Base-by-base conservation (phyloP, 495 filamentous ascomycete genomes). In the Jackrogersella minutella region DNA sequence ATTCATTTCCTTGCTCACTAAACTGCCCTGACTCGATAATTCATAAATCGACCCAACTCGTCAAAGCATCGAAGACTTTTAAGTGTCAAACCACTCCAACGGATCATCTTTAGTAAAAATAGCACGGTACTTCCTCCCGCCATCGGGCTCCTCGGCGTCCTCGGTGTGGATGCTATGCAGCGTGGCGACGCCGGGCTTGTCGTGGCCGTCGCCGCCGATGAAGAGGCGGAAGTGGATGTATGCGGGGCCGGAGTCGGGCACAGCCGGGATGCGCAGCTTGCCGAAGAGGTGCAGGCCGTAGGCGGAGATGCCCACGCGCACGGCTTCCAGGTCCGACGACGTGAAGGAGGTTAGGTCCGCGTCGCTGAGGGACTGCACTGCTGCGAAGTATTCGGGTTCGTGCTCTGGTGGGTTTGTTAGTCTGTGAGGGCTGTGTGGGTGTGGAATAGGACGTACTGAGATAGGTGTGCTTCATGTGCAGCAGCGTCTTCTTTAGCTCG, bases 61-160 rank as follows among this genome's bases (percentile, higher is more conserved):
- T 11, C 11, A 0, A 11, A n/a, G n/a, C n/a, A 11, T 17, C 11
- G 14, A 36, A 10, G 13, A 6, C 19, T 2, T 17, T 51, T 69
- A 87, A 17, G 82, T 81, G 51, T 88, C 84, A 70, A 87, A 86
- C 82, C 83, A 86, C 63, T 84, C 82, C 30, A 87, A 73, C 14
- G 73, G 62, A 66, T 87, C 85, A 10, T 78, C 72, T 73, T 82
- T 78, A 13, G 70, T 74, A 62, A 86, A 81, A 53, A 87, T 81
- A 2, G 84, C 85, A 9, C 80, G 77, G 69, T 80, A 87, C 16
- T 41, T 76, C 34, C 77, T 80, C 31, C 73, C 74, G 1, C 82
- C 82, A 52, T 76, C 79, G 2, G 65, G 62, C 19, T 77, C 76
- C 40, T 82, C 82, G 37, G 71, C 73, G 62, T 84, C 80, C 60